Evolutionary conservation across 2,329 filamentous ascomycete genomes (phyloP), one percentile per base, ranked within the genome.

Genomic region (Phoma sp.): DNA sequence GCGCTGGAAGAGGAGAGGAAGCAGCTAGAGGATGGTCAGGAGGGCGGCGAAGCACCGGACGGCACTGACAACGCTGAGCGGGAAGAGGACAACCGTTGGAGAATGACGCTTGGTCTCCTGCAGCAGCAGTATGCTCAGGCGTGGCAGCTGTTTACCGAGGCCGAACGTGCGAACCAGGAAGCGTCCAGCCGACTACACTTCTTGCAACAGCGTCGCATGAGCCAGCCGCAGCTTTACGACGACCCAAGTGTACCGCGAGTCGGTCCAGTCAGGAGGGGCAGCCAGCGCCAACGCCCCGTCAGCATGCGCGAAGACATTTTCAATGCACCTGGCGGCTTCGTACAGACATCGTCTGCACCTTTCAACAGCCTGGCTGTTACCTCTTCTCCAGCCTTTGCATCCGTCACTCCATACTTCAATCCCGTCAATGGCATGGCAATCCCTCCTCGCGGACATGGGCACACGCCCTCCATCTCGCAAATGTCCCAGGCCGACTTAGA

Each of bases 1-100:
- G 83, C 87, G 46, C 80, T 92, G 24, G 90, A 95, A 69, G 86
- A 87, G 54, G 84, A 88, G 60, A 79, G 86, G 44, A 88, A 88
- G 71, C 83, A 82, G 35, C 58, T 75, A 7, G 73, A 74, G 51
- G 67, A 72, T 36, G 74, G 70, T 7, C 79, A 81, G 54, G 75
- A 78, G 35, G 75, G 73, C 22, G 68, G 72, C 5, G 66, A 73
- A 25, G 76, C 73, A 37, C 68, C 74, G 27, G 70, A 76, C 24
- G 72, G 70, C 4, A 64, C 67, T 40, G 85, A 72, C 72, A 41
- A 78, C n/a, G 64, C 60, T 2, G 71, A 71, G 43, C 66, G 60
- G 27, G 71, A 82, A 42, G 75, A 86, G 22, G 80, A 81, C 54
- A 78, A 80, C 42, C 80, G 84, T 27, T 88, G 85, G 81, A 82